These are phyloP conservation scores for Fusarium siculi DNA, from an alignment of 2,329 filamentous ascomycete species.

Conservation along the genomic window DNA sequence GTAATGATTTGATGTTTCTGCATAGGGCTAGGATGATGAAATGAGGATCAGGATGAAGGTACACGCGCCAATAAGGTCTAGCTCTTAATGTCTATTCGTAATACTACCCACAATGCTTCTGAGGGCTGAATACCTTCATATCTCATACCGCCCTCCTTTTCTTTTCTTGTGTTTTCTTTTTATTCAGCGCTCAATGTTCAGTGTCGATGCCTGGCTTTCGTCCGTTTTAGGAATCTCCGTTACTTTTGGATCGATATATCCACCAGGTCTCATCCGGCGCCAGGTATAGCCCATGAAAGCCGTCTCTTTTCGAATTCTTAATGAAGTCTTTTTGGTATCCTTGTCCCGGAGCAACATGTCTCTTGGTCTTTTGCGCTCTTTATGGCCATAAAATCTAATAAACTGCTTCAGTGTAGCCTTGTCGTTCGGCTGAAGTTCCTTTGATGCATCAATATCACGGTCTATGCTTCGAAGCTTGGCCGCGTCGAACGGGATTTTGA, in stretches of 20 bases:
- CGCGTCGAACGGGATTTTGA: conserved; percentile 61
- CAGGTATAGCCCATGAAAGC: conserved; percentile 95
- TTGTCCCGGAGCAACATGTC: conserved; percentile 86
- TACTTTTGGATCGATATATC: conserved; percentile 41
- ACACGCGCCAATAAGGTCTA: conserved; percentile 29
- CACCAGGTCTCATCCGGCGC: conserved; percentile 59
- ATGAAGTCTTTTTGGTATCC: conserved; percentile 70
- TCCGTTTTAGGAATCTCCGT: neutral
- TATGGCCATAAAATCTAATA: conserved; percentile 63
- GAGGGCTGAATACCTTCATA: neutral
- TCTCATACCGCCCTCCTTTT: neutral
- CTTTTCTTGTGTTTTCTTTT: neutral
- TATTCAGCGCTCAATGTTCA: neutral
- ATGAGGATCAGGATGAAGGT: conserved; percentile 31
- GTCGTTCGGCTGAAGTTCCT: conserved; percentile 49
- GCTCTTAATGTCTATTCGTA: conserved; percentile 43
- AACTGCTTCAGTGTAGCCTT: conserved; percentile 61
- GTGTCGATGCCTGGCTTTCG: neutral
- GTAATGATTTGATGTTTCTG: conserved; percentile 30
- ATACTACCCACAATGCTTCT: conserved; percentile 29
- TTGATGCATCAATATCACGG: conserved; percentile 56
- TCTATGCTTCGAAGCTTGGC: conserved; percentile 61
- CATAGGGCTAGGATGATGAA: conserved; percentile 37
- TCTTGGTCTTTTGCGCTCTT: conserved; percentile 81
- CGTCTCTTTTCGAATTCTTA: conserved; percentile 82